Conservation (phyloP, 768 basidiomycete genomes). For the Serendipita indica region DNA sequence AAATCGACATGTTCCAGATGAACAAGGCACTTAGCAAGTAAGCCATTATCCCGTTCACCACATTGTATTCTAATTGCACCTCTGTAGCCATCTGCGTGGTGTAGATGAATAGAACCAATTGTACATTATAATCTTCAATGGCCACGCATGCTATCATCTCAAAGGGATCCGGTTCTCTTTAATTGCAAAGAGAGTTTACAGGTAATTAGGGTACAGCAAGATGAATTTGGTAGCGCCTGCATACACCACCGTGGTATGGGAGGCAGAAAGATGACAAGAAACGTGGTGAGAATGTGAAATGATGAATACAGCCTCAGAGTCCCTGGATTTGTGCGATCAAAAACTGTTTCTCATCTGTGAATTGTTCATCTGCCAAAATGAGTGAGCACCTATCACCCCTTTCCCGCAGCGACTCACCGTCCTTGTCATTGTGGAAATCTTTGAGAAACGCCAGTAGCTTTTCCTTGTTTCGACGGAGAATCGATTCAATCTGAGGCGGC, state of each 20-base stretch:
- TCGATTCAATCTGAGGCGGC: constrained; percentile 83
- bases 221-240: neutral
- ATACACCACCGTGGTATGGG: neutral
- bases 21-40: constrained; percentile 78
- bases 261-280: neutral
- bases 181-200: no score
- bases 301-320: constrained; percentile 28
- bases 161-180: no score
- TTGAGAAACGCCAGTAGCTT: constrained; percentile 81
- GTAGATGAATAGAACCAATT: neutral
- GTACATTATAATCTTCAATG: no score
- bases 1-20: constrained; percentile 87
- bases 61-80: neutral
- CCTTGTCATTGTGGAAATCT: constrained; percentile 95
- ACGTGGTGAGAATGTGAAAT: neutral
- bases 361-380: constrained; percentile 65
- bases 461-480: constrained; percentile 86
- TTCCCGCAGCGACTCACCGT: constrained; percentile 38
- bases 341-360: constrained; percentile 94
- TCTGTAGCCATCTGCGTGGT: neutral
- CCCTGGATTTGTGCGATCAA: constrained; percentile 81
- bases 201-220: neutral
- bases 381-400: neutral
- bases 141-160: neutral
- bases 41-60: constrained; percentile 15